These are phyloP conservation scores for Dothidotthia symphoricarpi DNA, from an alignment of 2,329 filamentous ascomycete species.

Conservation along the genomic window DNA sequence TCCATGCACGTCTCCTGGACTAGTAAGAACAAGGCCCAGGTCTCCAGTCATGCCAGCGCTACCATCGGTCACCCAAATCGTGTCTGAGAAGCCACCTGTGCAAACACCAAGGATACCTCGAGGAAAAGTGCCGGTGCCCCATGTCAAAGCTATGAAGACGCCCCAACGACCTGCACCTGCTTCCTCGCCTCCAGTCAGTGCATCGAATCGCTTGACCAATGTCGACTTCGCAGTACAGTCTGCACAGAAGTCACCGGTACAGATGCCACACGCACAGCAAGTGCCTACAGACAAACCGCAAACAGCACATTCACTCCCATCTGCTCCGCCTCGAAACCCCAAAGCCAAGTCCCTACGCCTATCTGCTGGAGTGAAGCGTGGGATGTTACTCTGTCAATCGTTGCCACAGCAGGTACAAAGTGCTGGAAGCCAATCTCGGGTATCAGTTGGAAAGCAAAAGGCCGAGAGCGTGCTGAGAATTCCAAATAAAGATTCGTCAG, in stretches of 20 bases:
- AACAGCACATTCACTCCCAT: slow-evolving; percentile 8
- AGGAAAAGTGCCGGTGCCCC: slow-evolving; percentile 27
- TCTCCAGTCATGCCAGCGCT: slow-evolving; percentile 2
- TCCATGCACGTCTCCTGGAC: slow-evolving; percentile 20
- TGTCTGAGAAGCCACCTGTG: slow-evolving; percentile 3
- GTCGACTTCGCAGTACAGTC: slow-evolving; percentile 29
- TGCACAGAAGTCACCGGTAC: not conserved
- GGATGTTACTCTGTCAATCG: slow-evolving; percentile 46
- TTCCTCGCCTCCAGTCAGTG: slow-evolving; percentile 41
- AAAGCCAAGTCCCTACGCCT: slow-evolving; percentile 42
- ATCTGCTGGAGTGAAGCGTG: slow-evolving; percentile 41
- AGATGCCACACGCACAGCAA: too few species aligned
- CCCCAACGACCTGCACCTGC: slow-evolving; percentile 24
- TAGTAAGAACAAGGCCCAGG: slow-evolving; percentile 1
- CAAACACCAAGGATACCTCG: slow-evolving; percentile 25
- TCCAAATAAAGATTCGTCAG: slow-evolving; percentile 5
- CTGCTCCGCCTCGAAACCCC: slow-evolving; percentile 20
- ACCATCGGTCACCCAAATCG: slow-evolving; percentile 3
- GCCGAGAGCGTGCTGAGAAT: slow-evolving; percentile 1
- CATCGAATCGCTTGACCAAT: slow-evolving; percentile 38
- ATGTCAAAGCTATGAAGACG: slow-evolving; percentile 21
- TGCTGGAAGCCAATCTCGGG: slow-evolving; percentile 5
- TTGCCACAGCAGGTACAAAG: slow-evolving; percentile 16
- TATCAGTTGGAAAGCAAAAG: not conserved
- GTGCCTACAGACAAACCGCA: slow-evolving; percentile 4